A percentile compares a stretch with the other conserved stretches of the same genome.
These are phyloP conservation scores for Plasmodium reichenowi DNA, from an alignment of 169 alveolate genomes.

Conservation along the genomic window DNA sequence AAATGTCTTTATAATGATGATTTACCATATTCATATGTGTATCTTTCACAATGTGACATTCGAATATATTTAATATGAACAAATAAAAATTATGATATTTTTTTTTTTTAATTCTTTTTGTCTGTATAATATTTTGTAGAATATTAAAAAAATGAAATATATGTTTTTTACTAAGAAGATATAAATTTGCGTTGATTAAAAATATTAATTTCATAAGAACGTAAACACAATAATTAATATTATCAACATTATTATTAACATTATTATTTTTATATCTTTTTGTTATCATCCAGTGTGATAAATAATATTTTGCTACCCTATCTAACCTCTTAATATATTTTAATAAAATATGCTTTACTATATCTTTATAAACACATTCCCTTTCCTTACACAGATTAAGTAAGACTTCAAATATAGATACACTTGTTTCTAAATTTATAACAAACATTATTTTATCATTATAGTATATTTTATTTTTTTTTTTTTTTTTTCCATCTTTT, in stretches of 20 bases:
- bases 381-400: slow-evolving; percentile 14
- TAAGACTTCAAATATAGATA: slow-evolving; percentile 5
- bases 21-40: not conserved
- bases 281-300: slow-evolving; percentile 7
- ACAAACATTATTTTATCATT: slow-evolving; percentile 9
- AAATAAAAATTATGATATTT: slow-evolving; percentile 30
- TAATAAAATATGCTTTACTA: slow-evolving; percentile 28
- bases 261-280: not conserved
- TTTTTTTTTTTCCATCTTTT: not conserved
- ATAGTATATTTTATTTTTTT: slow-evolving; percentile 6
- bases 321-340: slow-evolving; percentile 35
- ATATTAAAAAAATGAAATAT: slow-evolving; percentile 12
- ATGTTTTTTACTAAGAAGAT: slow-evolving; percentile 22
- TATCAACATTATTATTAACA: no score
- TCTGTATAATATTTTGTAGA: slow-evolving; percentile 14
- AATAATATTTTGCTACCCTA: slow-evolving; percentile 17
- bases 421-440: slow-evolving; percentile 42
- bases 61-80: slow-evolving; percentile 30
- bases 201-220: slow-evolving; percentile 23
- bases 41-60: not conserved
- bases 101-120: slow-evolving; percentile 1
- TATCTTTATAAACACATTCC: slow-evolving; percentile 16
- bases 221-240: no score
- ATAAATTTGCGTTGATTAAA: slow-evolving; percentile 25
- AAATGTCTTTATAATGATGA: not conserved